phyloP scores from a whole-genome alignment of 2,329 filamentous ascomycete species.

The Sclerotinia glacialis region DNA sequence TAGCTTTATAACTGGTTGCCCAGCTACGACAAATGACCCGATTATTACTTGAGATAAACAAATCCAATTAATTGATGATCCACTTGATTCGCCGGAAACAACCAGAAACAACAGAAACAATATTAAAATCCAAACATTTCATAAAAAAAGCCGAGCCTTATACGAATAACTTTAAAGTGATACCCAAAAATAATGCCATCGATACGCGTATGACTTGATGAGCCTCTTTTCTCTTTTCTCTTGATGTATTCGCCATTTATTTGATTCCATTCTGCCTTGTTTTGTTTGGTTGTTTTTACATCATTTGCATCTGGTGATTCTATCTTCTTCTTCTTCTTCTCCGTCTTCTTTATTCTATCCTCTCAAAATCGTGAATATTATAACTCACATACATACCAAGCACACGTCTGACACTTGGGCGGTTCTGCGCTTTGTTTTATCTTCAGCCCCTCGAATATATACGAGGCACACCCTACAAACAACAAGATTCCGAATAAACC shows the following conservation, averaged over 20 bases:
- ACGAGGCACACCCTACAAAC: neutral
- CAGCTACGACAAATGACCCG: too few relatives aligned
- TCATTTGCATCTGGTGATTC: neutral
- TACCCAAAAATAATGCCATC: constrained; percentile 2
- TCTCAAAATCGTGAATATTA: neutral
- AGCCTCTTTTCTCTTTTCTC: constrained; percentile 13
- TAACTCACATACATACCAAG: neutral
- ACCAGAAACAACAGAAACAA: too few relatives aligned
- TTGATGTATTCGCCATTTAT: neutral
- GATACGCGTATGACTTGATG: constrained; percentile 16
- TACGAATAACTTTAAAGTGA: neutral
- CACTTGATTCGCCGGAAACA: neutral
- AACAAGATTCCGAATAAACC: constrained; percentile 1
- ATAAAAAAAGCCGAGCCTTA: neutral
- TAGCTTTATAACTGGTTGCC: too few relatives aligned
- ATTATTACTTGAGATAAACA: constrained; percentile 11
- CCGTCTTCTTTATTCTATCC: neutral
- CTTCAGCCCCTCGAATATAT: constrained; percentile 8
- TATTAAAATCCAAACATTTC: too few relatives aligned
- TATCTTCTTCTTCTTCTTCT: too few relatives aligned
- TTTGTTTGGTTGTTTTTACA: neutral
- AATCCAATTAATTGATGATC: neutral
- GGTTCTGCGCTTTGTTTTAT: neutral
- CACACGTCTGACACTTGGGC: neutral
- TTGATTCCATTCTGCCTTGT: too few relatives aligned